phyloP scores from a whole-genome alignment of 768 basidiomycete species.

The Mycena galericulata region DNA sequence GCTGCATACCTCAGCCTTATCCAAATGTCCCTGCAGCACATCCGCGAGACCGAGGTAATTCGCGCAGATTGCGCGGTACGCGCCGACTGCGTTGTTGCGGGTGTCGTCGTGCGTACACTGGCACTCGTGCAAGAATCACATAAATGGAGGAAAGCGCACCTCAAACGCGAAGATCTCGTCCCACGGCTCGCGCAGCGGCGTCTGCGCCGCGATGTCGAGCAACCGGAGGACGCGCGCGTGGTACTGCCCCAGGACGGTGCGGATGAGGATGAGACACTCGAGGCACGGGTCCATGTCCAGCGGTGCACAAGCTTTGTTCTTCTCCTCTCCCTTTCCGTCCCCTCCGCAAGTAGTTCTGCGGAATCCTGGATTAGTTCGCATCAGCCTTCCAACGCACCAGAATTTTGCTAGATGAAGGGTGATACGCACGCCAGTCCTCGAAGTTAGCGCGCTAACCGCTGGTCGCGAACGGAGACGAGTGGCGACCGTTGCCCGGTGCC shows the following conservation, averaged over 20 bases:
- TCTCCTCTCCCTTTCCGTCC: no score
- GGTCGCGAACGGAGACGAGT: no score
- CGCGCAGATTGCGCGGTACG: conserved; percentile 52
- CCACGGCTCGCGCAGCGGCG: conserved; percentile 31
- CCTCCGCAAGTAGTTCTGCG: conserved; percentile 44
- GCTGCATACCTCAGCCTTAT: conserved; percentile 37
- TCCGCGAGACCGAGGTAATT: conserved; percentile 46
- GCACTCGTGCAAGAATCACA: background rate
- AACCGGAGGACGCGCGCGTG: conserved; percentile 36
- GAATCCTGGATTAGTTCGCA: conserved; percentile 47
- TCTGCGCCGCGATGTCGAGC: conserved; percentile 27
- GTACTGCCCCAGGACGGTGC: conserved; percentile 36
- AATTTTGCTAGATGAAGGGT: no score
- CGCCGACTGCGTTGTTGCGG: conserved; percentile 44
- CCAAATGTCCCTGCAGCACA: conserved; percentile 38
- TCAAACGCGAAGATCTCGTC: conserved; percentile 37
- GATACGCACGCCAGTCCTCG: conserved; percentile 46
- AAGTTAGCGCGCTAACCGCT: no score
- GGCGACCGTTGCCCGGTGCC: no score
- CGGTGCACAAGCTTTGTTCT: no score
- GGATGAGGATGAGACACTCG: conserved; percentile 39
- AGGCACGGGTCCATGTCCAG: conserved; percentile 39
- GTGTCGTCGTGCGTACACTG: conserved; percentile 27
- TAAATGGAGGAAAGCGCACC: conserved; percentile 16
- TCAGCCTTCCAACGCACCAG: no score